Conservation (phyloP, 306 rosid species). For the Rubus parviflorus region DNA sequence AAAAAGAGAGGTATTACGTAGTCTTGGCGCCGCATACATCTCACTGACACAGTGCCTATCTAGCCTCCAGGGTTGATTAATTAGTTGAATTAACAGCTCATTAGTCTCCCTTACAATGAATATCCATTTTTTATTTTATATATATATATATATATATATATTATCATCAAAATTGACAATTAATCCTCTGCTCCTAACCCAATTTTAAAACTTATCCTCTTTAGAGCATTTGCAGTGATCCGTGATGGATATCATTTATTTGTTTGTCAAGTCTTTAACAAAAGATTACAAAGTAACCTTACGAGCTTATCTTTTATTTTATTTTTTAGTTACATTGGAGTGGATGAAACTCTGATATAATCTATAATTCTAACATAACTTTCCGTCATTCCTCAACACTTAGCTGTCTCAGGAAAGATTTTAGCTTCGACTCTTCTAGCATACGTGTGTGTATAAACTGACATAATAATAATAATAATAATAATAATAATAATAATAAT, state of each 20-base stretch:
- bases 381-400: too few relatives aligned
- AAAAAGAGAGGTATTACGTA: not conserved
- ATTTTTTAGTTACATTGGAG: too few relatives aligned
- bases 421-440: too few relatives aligned
- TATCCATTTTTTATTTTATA: not conserved
- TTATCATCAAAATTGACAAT: not conserved
- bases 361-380: too few relatives aligned
- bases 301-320: not conserved
- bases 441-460: too few relatives aligned
- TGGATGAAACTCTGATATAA: too few relatives aligned
- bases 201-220: not conserved
- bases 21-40: conserved; percentile 25
- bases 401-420: too few relatives aligned
- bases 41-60: not conserved
- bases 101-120: not conserved
- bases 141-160: too few relatives aligned
- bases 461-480: too few relatives aligned
- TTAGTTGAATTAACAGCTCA: not conserved
- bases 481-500: too few relatives aligned
- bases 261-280: not conserved
- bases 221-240: not conserved
- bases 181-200: not conserved
- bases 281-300: not conserved
- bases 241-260: not conserved
- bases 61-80: not conserved